These are phyloP conservation scores for Gymnopilus dilepis DNA, from an alignment of 768 basidiomycete genomes.

Conservation along the genomic window DNA sequence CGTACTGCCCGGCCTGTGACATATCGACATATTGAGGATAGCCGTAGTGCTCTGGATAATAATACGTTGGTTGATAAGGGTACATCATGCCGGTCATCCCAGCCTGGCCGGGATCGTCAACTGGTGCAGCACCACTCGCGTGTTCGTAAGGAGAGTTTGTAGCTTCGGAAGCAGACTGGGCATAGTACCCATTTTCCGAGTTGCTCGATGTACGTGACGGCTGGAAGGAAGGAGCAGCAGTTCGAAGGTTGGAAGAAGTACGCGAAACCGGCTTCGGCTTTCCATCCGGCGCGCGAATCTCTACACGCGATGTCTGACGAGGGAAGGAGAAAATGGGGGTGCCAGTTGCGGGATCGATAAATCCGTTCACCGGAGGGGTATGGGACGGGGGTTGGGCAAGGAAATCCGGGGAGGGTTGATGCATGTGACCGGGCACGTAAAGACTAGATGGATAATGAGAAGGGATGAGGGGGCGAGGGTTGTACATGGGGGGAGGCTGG, in stretches of 20 bases:
- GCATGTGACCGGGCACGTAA: slow-evolving; percentile 68
- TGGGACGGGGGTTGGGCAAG: slow-evolving; percentile 55
- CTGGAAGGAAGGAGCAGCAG: slow-evolving; percentile 55
- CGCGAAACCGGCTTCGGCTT: slow-evolving; percentile 39
- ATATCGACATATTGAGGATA: slow-evolving; percentile 74
- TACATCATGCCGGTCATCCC: slow-evolving; percentile 53
- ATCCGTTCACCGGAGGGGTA: slow-evolving; percentile 66
- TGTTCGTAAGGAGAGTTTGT: slow-evolving; percentile 33
- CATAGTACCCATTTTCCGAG: slow-evolving; percentile 32
- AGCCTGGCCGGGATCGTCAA: slow-evolving; percentile 27
- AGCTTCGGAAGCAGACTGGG: slow-evolving; percentile 28
- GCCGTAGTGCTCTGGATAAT: slow-evolving; percentile 72
- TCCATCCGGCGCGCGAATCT: slow-evolving; percentile 67
- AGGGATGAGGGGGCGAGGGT: slow-evolving; percentile 68
- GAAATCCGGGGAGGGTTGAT: slow-evolving; percentile 69
- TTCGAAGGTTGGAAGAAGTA: slow-evolving; percentile 49
- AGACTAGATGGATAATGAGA: slow-evolving; percentile 52
- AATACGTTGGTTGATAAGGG: slow-evolving; percentile 69
- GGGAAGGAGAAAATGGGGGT: slow-evolving; percentile 77
- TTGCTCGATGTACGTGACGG: slow-evolving; percentile 40
- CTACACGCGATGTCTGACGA: slow-evolving; percentile 70
- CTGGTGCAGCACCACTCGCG: slow-evolving; percentile 27
- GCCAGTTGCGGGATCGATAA: slow-evolving; percentile 69
- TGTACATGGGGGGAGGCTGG: slow-evolving; percentile 64
- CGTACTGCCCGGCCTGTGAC: slow-evolving; percentile 69